phyloP scores from a whole-genome alignment of 83 land plant genomes.

The Picea mariana region DNA sequence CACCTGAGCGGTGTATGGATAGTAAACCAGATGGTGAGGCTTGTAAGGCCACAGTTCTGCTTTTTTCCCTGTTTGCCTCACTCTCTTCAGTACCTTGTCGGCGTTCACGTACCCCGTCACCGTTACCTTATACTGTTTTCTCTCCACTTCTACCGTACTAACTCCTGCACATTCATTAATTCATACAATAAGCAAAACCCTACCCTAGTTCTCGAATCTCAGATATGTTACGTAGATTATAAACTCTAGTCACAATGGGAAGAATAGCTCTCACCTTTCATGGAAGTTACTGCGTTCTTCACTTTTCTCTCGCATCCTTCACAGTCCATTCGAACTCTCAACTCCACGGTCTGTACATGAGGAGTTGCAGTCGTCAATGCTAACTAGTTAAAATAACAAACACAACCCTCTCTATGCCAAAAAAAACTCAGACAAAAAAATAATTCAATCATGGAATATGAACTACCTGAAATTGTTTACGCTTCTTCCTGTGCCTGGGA shows the following conservation, averaged over 20 bases:
- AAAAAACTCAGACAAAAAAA: no score
- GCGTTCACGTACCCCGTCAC: conserved; percentile 53
- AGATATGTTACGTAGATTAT: no score
- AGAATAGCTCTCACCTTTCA: conserved; percentile 3
- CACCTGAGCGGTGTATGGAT: conserved; percentile 41
- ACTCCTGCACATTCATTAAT: conserved; percentile 32
- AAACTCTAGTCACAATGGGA: no score
- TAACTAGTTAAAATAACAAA: no score
- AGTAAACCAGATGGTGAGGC: conserved; percentile 37
- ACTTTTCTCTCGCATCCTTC: conserved; percentile 19
- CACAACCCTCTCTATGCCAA: no score
- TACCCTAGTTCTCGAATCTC: no score
- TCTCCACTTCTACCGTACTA: conserved; percentile 33
- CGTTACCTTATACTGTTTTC: conserved; percentile 43
- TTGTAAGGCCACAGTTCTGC: conserved; percentile 62
- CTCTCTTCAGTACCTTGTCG: conserved; percentile 52
- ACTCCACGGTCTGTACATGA: conserved; percentile 12
- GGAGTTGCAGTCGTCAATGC: no score
- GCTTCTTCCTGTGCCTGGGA: no score
- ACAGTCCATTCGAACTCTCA: conserved; percentile 20
- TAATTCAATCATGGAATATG: no score
- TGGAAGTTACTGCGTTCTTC: conserved; percentile 2
- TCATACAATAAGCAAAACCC: no score
- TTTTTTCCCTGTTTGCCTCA: conserved; percentile 48
- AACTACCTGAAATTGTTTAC: no score